These are phyloP conservation scores for Phytopythium montanum DNA, from an alignment of 352 stramenopile species.

Conservation along the genomic window DNA sequence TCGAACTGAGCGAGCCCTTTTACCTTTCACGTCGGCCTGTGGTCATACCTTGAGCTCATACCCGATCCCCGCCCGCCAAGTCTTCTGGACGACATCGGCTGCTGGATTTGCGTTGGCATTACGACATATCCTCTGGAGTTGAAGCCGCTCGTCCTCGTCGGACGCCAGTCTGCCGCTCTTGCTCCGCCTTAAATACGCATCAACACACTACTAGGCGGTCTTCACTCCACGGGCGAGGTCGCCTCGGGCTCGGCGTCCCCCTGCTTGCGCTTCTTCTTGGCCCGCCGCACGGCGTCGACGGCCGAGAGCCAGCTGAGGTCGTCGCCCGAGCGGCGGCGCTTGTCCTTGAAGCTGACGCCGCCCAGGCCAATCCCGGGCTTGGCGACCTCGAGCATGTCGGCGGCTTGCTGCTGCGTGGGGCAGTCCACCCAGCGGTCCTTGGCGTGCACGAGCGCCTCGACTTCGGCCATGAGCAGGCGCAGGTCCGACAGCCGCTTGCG, in stretches of 20 bases:
- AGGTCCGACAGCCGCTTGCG: constrained; percentile 8
- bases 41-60: too few species aligned
- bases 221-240: not conserved
- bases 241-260: not conserved
- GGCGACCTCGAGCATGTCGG: constrained; percentile 16
- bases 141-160: not conserved
- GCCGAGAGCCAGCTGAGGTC: constrained; percentile 7
- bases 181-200: not conserved
- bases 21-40: too few species aligned
- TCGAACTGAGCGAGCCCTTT: too few species aligned
- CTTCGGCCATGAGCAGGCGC: constrained; percentile 7
- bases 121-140: too few species aligned
- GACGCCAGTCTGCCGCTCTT: not conserved
- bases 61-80: too few species aligned
- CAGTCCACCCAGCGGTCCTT: constrained; percentile 18
- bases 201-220: not conserved
- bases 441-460: constrained; percentile 1
- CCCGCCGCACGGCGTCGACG: constrained; percentile 5
- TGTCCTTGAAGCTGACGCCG: constrained; percentile 4
- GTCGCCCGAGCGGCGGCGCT: constrained; percentile 4
- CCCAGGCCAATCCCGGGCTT: constrained; percentile 13
- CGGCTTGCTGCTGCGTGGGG: constrained; percentile 11
- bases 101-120: too few species aligned
- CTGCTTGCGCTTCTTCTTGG: constrained; percentile 10
- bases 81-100: not conserved